Base-by-base conservation (phyloP, 768 basidiomycete species). In the Leccinum boreale region DNA sequence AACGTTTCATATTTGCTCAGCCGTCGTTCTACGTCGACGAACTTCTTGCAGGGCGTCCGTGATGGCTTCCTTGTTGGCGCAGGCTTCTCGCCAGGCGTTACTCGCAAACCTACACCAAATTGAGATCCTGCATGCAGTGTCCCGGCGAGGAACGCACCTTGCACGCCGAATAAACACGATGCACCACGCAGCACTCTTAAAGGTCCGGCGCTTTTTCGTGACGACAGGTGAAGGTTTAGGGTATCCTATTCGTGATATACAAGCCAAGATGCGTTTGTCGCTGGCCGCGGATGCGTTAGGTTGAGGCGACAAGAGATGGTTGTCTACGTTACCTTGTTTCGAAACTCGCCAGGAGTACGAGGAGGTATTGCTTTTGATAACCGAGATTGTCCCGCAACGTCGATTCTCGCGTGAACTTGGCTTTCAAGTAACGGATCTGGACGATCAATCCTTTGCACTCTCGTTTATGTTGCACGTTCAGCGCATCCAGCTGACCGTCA, bases 361-460 rank as follows among this genome's bases (percentile, higher is more conserved):
- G 75, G 11, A 98, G 78, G 70, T 98, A 98, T 49, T 81, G 77
- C 70, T 99, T 99, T 76, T 98, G 97, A 66, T 93, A 86, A 15
- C 80, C 78, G 47, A 98, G 78, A 63, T 86, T 86, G 58, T 78
- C 78, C 33, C 96, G 83, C 78, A 97, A 83, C 1, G 80, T 79
- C 10, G 86, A 83, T 74, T 99, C 97, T 24, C 96, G 82, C 3
- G 84, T 89, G 72, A 87, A 95, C 68, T 92, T 93, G 55, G 90
- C 89, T 71, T 98, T 96, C 63, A 98, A 79, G 73, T 97, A 98
- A 44, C 81, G 82, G 58, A 97, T 93, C 71, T 97, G 93, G 8
- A 92, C 84, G 50, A 98, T 85, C 19, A 98, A 77, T 9, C 93
- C 92, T 68, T 94, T 94, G 77, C 90, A 89, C 69, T 98, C 94